These are phyloP conservation scores for Atractiella rhizophila DNA, from an alignment of 768 basidiomycete species.

Conservation along the genomic window DNA sequence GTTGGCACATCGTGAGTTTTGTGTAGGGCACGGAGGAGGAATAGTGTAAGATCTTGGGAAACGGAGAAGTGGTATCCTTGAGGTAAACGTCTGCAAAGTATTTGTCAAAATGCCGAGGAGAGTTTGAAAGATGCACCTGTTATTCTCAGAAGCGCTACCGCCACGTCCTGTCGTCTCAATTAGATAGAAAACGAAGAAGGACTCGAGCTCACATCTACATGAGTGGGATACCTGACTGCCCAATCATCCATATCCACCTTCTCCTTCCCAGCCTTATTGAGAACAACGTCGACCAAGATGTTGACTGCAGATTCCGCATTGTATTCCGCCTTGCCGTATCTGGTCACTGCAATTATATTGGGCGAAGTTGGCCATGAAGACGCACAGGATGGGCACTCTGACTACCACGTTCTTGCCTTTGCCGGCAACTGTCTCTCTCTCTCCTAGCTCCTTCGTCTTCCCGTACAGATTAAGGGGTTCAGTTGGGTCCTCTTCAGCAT, in stretches of 20 bases:
- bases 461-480: constrained; percentile 80
- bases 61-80: constrained; percentile 19
- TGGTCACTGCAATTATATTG: constrained; percentile 20
- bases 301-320: constrained; percentile 80
- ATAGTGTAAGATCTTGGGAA: constrained; percentile 63
- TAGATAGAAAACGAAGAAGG: no score
- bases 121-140: no score
- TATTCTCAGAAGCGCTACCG: no score
- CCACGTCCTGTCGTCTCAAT: no score
- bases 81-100: no score
- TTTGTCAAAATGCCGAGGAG: no score
- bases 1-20: constrained; percentile 73
- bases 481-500: constrained; percentile 41
- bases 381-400: constrained; percentile 66
- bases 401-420: no score
- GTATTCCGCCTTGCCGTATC: constrained; percentile 62
- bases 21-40: constrained; percentile 58
- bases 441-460: constrained; percentile 58
- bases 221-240: constrained; percentile 80
- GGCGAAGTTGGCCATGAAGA: not conserved
- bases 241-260: constrained; percentile 85
- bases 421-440: constrained; percentile 40
- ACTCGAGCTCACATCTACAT: constrained; percentile 54
- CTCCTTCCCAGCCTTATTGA: constrained; percentile 51
- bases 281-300: constrained; percentile 57